Base-by-base conservation (phyloP, 805 yeast genomes). In the Cephaloascus albidus region DNA sequence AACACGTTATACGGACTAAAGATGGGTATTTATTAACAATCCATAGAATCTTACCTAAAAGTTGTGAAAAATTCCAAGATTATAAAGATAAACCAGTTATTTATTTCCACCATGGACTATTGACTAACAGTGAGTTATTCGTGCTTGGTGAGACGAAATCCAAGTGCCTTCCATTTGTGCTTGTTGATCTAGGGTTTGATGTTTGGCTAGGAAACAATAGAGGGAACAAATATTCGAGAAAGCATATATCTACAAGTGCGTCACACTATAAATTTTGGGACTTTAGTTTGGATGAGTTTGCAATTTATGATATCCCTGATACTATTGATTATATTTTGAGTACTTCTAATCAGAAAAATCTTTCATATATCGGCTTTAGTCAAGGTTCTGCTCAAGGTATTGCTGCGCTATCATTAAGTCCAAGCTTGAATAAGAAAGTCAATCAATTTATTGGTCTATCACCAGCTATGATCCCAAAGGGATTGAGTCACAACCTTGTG, bases 351-450 rank as follows among this genome's bases (percentile, higher is more conserved):
- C 40, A 36, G 14, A 32, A 40, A 8, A 56, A 65, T 40, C 58
- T 89, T 30, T 73, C 78, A 1, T 89, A 87, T 52, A 72, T 90
- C 45, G 97, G 97, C 1, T 90, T 90, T 53, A 79, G 89, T 19
- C 97, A 89, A 57, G 97, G 97, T 17, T 79, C 95, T 0, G 95
- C 97, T 1, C 97, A 90, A 58, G 87, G 87, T 33, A 80, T 89
- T 57, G 96, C 95, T 0, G 72, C 94, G 8, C 62, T 87, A 17
- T 74, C 93, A 0, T 50, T 80, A n/a, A 76, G 78, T 52, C 78
- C 81, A 5, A 66, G 68, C 2, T 65, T 89, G 41, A 85, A 85
- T 55, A 47, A 57, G 57, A 68, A 70, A 41, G 61, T 74, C 37
- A 71, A 70, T 30, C 51, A 56, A 38, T 81, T 89, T 45, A 76